Evolutionary conservation across 768 basidiomycete genomes (phyloP), one percentile per base, ranked within the genome.

Genomic region (Lepiota brunneoincarnata): DNA sequence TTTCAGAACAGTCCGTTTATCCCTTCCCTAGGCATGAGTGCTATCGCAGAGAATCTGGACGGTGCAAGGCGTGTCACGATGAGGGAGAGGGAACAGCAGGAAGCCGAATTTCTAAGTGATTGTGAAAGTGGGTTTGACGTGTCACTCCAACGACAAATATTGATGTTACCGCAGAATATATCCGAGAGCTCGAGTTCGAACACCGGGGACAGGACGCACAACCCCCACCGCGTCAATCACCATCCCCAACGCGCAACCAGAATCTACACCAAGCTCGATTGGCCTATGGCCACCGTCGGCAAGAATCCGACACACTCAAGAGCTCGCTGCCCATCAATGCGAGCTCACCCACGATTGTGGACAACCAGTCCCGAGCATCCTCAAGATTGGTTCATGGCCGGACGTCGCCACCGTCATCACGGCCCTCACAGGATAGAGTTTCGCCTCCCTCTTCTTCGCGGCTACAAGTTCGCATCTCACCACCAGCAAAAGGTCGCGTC

Each of bases 261-360:
- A 59, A 47, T 18, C 54, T 56, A 6, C 63, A 57, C 58, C 64
- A 63, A 59, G 60, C 40, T 17, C 63, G 12, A 6, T 71, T 50
- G 58, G 58, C 56, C 58, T 72, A 76, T 59, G 69, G 66, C 2
- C 89, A 91, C 64, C 78, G 74, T 60, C 82, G 89, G 46, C 80
- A 82, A 23, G 89, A 91, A 54, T 91, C 89, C 0, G 89, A 92
- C 58, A 91, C 89, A 0, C 70, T 90, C 24, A 86, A 85, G 11
- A 64, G 60, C 28, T 41, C 79, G 6, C 65, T 71, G 12, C 72
- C 73, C 17, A 69, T 70, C 15, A 69, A 70, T 9, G 42, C 69
- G 31, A 65, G 72, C n/a, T 79, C 80, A 9, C 86, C 87, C 1
- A 86, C 86, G 1, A 75, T 76, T 3, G 73, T 82, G 18, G 80